These are phyloP conservation scores for Neurospora cerealis DNA, from an alignment of 495 filamentous ascomycete genomes.

Conservation along the genomic window DNA sequence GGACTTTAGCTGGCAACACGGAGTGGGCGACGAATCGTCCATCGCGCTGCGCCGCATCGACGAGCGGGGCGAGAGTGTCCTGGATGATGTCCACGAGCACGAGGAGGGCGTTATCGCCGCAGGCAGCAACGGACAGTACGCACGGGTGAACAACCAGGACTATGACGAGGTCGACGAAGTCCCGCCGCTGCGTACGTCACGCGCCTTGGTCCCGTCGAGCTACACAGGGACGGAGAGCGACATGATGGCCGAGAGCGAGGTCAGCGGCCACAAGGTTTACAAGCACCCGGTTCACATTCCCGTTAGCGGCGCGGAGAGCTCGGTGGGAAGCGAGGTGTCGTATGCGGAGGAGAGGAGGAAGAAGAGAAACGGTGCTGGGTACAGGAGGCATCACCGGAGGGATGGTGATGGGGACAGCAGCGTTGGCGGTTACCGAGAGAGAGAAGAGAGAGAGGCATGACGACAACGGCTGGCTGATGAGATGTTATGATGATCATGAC, in stretches of 20 bases:
- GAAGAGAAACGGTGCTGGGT: conserved; percentile 18
- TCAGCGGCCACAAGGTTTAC: conserved; percentile 68
- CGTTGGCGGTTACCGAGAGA: neutral
- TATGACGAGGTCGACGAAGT: neutral
- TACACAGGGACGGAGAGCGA: conserved; percentile 37
- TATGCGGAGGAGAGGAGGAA: conserved; percentile 28
- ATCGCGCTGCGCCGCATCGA: conserved; percentile 23
- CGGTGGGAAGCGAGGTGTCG: conserved; percentile 16
- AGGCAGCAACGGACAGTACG: neutral
- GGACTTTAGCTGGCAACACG: conserved; percentile 39
- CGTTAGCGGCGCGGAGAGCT: conserved; percentile 20
- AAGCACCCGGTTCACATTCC: conserved; percentile 70
- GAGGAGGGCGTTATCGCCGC: conserved; percentile 8
- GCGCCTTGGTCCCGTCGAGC: conserved; percentile 20
- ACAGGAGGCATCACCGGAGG: conserved; percentile 2
- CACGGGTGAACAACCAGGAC: neutral
- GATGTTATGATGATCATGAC: neutral
- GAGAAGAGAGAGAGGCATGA: neutral
- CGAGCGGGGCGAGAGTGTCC: conserved; percentile 7
- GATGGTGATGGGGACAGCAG: conserved; percentile 3
- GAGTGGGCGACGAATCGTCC: conserved; percentile 25
- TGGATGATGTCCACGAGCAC: neutral
- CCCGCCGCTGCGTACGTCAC: conserved; percentile 29
- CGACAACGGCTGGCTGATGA: neutral
- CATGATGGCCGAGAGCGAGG: conserved; percentile 44